phyloP scores from a whole-genome alignment of 345 rosid genomes.

The Eutrema japonicum region DNA sequence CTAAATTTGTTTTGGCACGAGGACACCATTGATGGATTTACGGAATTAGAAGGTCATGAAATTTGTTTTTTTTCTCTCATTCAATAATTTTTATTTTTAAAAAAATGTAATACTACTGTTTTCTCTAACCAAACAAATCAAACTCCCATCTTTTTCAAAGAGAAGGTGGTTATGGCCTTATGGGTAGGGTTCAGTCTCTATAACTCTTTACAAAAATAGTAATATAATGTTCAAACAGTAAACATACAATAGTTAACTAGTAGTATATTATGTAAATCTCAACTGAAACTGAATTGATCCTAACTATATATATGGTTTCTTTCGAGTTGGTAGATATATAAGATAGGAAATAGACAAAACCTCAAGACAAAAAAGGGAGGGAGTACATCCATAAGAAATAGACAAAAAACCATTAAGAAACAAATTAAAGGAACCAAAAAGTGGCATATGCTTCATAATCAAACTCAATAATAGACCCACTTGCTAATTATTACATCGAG shows the following conservation, averaged over 20 bases:
- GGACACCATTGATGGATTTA: constrained; percentile 38
- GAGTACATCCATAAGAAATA: neutral
- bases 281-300: constrained; percentile 2
- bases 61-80: constrained; percentile 16
- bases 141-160: constrained; percentile 38
- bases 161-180: too few relatives aligned
- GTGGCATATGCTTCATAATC: constrained; percentile 34
- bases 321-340: constrained; percentile 1
- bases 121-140: constrained; percentile 25
- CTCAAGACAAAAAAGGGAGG: too few relatives aligned
- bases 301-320: neutral
- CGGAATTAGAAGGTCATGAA: constrained; percentile 32
- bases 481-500: constrained; percentile 37
- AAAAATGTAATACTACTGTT: neutral
- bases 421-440: constrained; percentile 1
- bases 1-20: constrained; percentile 34
- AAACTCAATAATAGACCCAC: constrained; percentile 44
- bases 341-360: constrained; percentile 10
- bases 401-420: constrained; percentile 12
- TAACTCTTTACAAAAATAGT: too few relatives aligned
- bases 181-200: too few relatives aligned
- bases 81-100: neutral
- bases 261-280: neutral
- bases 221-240: neutral
- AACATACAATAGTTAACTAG: neutral